These are phyloP conservation scores for Chytriomyces hyalinus DNA, from an alignment of 192 early-diverging fungal species.

Conservation along the genomic window DNA sequence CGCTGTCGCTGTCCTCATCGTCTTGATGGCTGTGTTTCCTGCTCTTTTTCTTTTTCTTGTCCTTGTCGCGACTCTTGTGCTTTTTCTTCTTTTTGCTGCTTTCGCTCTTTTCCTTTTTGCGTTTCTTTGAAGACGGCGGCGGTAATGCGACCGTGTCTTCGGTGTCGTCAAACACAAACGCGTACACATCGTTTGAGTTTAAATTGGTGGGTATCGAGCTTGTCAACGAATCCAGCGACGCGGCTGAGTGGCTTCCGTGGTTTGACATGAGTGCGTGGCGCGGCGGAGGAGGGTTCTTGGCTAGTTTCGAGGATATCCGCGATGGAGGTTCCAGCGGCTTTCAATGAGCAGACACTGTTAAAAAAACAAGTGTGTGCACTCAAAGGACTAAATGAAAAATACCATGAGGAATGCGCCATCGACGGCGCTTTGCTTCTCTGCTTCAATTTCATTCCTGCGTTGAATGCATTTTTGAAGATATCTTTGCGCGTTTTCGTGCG, in stretches of 20 bases:
- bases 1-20: neutral
- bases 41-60: conserved; percentile 27
- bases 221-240: neutral
- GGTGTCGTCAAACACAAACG: conserved; percentile 27
- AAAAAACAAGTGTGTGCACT: neutral
- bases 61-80: neutral
- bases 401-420: conserved; percentile 29
- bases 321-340: neutral
- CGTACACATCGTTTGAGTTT: conserved; percentile 3
- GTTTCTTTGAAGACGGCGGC: conserved; percentile 15
- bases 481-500: conserved; percentile 25
- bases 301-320: neutral
- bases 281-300: conserved; percentile 12
- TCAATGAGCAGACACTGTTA: neutral
- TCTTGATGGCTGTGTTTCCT: neutral
- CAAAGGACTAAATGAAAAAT: neutral
- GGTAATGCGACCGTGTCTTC: conserved; percentile 20
- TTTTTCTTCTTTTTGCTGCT: neutral
- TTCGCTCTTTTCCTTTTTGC: conserved; percentile 12
- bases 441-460: conserved; percentile 26
- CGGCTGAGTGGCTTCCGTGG: neutral
- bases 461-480: conserved; percentile 37
- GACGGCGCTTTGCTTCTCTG: conserved; percentile 24
- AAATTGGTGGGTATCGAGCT: neutral
- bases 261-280: neutral